A percentile compares a stretch with the other conserved stretches of the same genome.
Evolutionary conservation across 1,284 basidiomycete genomes (phyloP).

Genomic region (Trichosporon sp.): DNA sequence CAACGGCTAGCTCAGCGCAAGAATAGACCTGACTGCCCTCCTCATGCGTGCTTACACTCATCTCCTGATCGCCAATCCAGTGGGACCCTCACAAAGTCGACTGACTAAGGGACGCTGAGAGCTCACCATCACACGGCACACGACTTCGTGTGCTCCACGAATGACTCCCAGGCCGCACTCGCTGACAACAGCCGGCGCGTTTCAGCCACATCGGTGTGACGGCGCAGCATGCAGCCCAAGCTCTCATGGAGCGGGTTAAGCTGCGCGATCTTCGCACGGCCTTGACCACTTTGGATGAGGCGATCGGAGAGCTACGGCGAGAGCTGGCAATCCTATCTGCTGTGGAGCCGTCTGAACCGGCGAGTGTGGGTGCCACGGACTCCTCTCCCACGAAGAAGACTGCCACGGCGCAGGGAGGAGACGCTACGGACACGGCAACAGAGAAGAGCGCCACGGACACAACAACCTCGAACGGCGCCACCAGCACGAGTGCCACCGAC

Average conservation of each 20-base stretch:
- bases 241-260: slow-evolving; percentile 24
- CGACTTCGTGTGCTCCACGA: too few relatives aligned
- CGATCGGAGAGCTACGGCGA: slow-evolving; percentile 30
- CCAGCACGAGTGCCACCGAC: not conserved
- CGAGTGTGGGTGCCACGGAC: too few relatives aligned
- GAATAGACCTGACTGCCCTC: too few relatives aligned
- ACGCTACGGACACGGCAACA: too few relatives aligned
- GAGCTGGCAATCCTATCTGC: slow-evolving; percentile 12
- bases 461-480: not conserved
- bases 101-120: too few relatives aligned
- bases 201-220: slow-evolving; percentile 44
- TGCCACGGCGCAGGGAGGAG: too few relatives aligned
- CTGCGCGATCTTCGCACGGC: slow-evolving; percentile 32
- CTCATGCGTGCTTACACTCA: too few relatives aligned
- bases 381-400: not conserved
- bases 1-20: too few relatives aligned
- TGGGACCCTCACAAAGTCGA: too few relatives aligned
- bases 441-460: too few relatives aligned
- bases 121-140: too few relatives aligned
- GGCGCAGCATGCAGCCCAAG: slow-evolving; percentile 29
- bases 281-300: slow-evolving; percentile 33
- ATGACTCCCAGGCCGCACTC: not conserved
- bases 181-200: slow-evolving; percentile 36
- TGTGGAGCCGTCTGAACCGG: not conserved
- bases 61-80: too few relatives aligned